Evolutionary conservation across 2,329 filamentous ascomycete genomes (phyloP), one percentile per base, ranked within the genome.

Genomic region (Colletotrichum neosansevieriae): DNA sequence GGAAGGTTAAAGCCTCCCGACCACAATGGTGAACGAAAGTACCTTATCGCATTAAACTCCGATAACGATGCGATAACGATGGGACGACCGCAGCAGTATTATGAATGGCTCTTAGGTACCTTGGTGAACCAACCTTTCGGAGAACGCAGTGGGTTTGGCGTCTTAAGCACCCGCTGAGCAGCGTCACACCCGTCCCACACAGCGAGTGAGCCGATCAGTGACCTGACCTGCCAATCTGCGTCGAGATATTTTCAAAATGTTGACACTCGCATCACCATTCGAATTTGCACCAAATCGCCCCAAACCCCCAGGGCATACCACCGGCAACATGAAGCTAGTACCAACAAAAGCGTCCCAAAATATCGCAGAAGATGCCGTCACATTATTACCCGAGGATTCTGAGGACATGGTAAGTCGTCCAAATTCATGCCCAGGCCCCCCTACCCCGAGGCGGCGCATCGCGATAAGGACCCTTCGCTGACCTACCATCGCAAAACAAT

Each of bases 401-500:
- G 81, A 83, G 73, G 81, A 83, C 73, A 84, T 85, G 81, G 82
- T 83, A 62, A 68, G 79, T 57, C 12, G n/a, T 13, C 13, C 36
- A 29, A 29, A 29, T 13, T 6, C 34, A 2, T 21, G n/a, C 9
- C 9, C 12, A 29, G n/a, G n/a, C 38, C 40, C 47, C n/a, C 49
- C 29, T 32, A 11, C 19, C 42, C 34, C 24, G 6, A 24, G 17
- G 34, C 24, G 17, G 6, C 17, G 54, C 19, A 47, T 29, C 24
- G 17, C 19, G 38, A 36, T 5, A 38, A 38, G 19, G 59, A 57
- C 50, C 29, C 5, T 24, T 45, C 56, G 19, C 45, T 66, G 21
- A 60, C 53, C 45, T 34, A 10, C 29, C 44, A n/a, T 58, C 42
- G 24, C 54, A 19, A 24, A 29, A 29, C 7, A 58, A 40, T 60